Conservation (phyloP, 441 rosid genomes). For the Jatropha multifida region DNA sequence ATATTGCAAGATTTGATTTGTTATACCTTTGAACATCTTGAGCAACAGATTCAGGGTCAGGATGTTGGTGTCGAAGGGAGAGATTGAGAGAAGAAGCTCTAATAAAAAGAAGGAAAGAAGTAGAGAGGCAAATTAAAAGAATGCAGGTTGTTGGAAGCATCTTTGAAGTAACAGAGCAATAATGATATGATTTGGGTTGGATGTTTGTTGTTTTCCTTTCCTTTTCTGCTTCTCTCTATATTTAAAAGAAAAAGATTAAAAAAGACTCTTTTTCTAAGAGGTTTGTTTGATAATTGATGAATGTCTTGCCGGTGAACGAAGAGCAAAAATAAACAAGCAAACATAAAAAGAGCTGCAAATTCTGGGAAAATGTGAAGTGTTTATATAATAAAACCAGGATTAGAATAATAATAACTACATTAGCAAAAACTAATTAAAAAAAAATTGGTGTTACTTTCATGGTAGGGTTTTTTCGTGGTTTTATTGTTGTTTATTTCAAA, state of each 20-base stretch:
- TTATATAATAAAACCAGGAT: conserved; percentile 32
- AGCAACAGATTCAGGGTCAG: conserved; percentile 75
- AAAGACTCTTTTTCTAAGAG: neutral
- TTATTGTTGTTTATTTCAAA: conserved; percentile 16
- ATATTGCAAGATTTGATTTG: neutral
- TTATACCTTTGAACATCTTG: conserved; percentile 65
- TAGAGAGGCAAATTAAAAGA: conserved; percentile 37
- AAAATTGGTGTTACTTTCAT: conserved; percentile 2
- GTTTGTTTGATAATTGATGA: neutral
- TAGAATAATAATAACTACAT: conserved; percentile 3
- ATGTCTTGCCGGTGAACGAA: conserved; percentile 16
- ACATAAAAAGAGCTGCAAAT: conserved; percentile 23
- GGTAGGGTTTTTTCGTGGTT: conserved; percentile 14
- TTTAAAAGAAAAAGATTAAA: neutral
- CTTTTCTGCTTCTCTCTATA: conserved; percentile 11
- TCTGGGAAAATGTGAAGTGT: conserved; percentile 31
- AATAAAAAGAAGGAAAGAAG: conserved; percentile 20
- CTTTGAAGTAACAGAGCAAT: conserved; percentile 28
- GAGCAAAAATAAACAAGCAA: conserved; percentile 1
- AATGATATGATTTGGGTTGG: neutral
- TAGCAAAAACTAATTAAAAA: neutral
- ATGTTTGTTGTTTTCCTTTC: conserved; percentile 3
- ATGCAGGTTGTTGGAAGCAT: conserved; percentile 54
- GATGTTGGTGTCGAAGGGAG: conserved; percentile 86
- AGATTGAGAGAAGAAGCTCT: conserved; percentile 42